Percentiles rank a stretch among this genome's conserved stretches.
phyloP scores from a whole-genome alignment of 1,284 basidiomycete genomes.

The Sparassis latifolia region DNA sequence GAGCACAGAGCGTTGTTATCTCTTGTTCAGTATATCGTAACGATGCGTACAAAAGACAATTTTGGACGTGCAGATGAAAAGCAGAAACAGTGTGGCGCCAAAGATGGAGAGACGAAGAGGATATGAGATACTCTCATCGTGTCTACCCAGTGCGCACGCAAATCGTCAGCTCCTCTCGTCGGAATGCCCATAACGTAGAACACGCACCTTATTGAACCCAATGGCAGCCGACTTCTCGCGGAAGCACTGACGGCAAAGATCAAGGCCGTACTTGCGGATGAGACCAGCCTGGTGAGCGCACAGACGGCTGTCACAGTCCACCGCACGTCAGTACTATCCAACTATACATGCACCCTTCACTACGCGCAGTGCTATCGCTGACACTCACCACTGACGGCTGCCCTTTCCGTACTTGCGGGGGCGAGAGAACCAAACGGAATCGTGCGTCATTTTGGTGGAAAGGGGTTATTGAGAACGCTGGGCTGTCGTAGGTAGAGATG shows the following conservation, averaged over 20 bases:
- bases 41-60: constrained; percentile 19
- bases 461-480: constrained; percentile 14
- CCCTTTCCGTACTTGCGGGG: constrained; percentile 95
- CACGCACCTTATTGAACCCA: constrained; percentile 86
- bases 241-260: constrained; percentile 98
- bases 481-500: neutral
- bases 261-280: constrained; percentile 91
- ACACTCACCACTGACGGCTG: constrained; percentile 81
- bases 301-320: constrained; percentile 61
- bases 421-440: constrained; percentile 89
- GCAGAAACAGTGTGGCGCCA: constrained; percentile 9
- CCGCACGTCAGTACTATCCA: too few relatives aligned
- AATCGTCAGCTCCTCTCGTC: neutral
- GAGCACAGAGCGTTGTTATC: too few relatives aligned
- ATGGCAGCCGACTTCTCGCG: constrained; percentile 92
- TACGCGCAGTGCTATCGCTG: neutral
- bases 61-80: constrained; percentile 8
- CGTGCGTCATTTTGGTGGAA: constrained; percentile 74
- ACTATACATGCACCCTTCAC: too few relatives aligned
- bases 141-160: constrained; percentile 7
- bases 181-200: neutral
- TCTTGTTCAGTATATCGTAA: constrained; percentile 19
- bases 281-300: constrained; percentile 96
- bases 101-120: constrained; percentile 3
- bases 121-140: constrained; percentile 13